These are phyloP conservation scores for Besnoitia besnoiti DNA, from an alignment of 169 alveolate species.

Conservation along the genomic window DNA sequence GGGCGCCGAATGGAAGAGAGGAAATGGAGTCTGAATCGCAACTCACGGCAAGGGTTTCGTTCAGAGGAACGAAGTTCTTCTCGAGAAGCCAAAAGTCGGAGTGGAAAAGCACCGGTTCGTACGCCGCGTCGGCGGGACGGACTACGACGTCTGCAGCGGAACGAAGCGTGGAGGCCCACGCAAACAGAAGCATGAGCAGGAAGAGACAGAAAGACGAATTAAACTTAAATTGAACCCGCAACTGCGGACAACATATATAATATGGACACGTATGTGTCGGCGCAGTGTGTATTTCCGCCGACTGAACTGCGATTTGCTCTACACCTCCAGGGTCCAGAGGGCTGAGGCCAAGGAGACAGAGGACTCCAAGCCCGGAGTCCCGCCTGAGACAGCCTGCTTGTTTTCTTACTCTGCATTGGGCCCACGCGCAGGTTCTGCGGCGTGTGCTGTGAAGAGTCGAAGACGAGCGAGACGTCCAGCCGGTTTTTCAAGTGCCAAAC, in stretches of 20 bases:
- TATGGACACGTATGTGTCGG: too few relatives aligned
- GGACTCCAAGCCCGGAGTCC: not conserved
- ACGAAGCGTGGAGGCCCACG: not conserved
- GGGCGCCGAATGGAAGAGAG: too few relatives aligned
- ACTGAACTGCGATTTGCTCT: too few relatives aligned
- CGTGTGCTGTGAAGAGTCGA: slow-evolving; percentile 29
- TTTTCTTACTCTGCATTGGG: slow-evolving; percentile 45
- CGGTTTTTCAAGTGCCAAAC: slow-evolving; percentile 27
- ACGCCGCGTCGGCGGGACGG: slow-evolving; percentile 1
- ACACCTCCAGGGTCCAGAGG: too few relatives aligned
- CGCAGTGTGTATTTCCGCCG: too few relatives aligned
- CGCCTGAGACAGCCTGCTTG: not conserved
- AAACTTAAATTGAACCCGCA: too few relatives aligned
- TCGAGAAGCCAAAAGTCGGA: slow-evolving; percentile 69
- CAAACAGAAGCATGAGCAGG: not conserved
- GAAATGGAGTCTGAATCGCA: not conserved
- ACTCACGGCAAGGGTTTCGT: slow-evolving; percentile 37
- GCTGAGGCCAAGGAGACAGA: too few relatives aligned
- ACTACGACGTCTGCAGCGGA: slow-evolving; percentile 17
- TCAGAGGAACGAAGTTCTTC: slow-evolving; percentile 49
- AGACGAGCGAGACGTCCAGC: slow-evolving; percentile 44
- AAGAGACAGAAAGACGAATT: not conserved
- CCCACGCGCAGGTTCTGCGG: slow-evolving; percentile 4
- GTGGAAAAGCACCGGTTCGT: slow-evolving; percentile 45
- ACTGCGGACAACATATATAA: too few relatives aligned